Conservation (phyloP, 768 basidiomycete genomes). For the Tephrocybe sp. region DNA sequence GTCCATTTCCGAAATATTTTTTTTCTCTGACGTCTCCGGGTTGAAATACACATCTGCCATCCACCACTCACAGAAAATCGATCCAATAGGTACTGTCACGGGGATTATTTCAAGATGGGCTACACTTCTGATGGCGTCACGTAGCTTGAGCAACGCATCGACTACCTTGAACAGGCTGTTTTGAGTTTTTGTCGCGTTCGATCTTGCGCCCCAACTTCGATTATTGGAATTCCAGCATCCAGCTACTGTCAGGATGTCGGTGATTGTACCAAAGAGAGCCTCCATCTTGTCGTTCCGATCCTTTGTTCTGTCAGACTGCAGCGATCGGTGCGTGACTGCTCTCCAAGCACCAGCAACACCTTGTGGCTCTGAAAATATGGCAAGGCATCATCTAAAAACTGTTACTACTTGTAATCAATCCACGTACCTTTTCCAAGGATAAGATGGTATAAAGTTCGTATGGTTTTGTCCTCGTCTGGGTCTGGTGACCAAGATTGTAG, state of each 20-base stretch:
- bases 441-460: conserved; percentile 33
- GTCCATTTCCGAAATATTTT: background rate
- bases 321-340: conserved; percentile 44
- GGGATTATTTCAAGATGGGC: conserved; percentile 8
- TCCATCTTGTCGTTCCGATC: conserved; percentile 25
- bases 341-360: conserved; percentile 55
- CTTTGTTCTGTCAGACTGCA: conserved; percentile 19
- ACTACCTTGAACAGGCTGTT: conserved; percentile 2
- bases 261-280: conserved; percentile 2
- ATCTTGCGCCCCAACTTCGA: background rate
- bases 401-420: too few relatives aligned
- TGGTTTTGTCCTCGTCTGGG: conserved; percentile 26
- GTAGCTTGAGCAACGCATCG: conserved; percentile 2
- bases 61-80: background rate
- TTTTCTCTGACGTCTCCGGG: background rate
- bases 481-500: conserved; percentile 33
- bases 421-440: conserved; percentile 46
- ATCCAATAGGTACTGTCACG: background rate
- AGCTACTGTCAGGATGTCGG: conserved; percentile 8
- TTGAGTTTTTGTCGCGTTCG: background rate
- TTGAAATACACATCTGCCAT: conserved; percentile 9
- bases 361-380: conserved; percentile 39
- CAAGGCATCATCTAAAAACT: background rate
- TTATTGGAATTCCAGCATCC: conserved; percentile 3
- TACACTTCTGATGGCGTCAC: conserved; percentile 5